Percentiles rank a stretch among this genome's conserved stretches.
phyloP scores from a whole-genome alignment of 257 asterid species.

The Mitragyna speciosa region DNA sequence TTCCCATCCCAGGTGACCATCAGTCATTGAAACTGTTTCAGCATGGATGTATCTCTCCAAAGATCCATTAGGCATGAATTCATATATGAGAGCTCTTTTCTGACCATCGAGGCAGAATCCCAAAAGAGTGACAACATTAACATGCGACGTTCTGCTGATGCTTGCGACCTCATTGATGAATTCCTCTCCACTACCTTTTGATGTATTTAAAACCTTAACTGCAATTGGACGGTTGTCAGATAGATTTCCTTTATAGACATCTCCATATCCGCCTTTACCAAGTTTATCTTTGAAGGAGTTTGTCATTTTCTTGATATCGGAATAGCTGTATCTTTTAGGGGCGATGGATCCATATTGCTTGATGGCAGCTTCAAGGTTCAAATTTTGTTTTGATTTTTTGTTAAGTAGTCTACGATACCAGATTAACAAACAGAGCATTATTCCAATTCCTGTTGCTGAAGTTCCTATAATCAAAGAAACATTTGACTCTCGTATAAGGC shows the following conservation, averaged over 20 bases:
- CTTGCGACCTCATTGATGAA: too few relatives aligned
- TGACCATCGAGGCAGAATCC: too few relatives aligned
- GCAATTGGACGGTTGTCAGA: slow-evolving; percentile 24
- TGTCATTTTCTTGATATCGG: slow-evolving; percentile 12
- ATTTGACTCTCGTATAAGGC: too few relatives aligned
- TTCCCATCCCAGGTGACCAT: slow-evolving; percentile 16
- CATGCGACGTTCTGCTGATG: too few relatives aligned
- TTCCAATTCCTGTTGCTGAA: too few relatives aligned
- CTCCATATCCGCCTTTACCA: slow-evolving; percentile 27
- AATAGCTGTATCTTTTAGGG: slow-evolving; percentile 7
- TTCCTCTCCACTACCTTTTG: slow-evolving; percentile 33
- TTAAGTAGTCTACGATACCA: neutral
- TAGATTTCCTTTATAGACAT: slow-evolving; percentile 30
- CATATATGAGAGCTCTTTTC: too few relatives aligned
- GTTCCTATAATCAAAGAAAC: too few relatives aligned
- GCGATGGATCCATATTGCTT: neutral
- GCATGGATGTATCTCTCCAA: slow-evolving; percentile 24
- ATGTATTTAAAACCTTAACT: slow-evolving; percentile 25
- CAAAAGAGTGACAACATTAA: too few relatives aligned
- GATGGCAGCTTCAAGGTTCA: slow-evolving; percentile 1
- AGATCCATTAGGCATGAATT: slow-evolving; percentile 24
- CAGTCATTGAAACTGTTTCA: neutral
- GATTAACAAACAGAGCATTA: too few relatives aligned
- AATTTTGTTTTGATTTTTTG: slow-evolving; percentile 17
- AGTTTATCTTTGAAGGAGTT: slow-evolving; percentile 19